These are phyloP conservation scores for Nakazawaea wickerhamii DNA, from an alignment of 805 yeast species.

Conservation along the genomic window DNA sequence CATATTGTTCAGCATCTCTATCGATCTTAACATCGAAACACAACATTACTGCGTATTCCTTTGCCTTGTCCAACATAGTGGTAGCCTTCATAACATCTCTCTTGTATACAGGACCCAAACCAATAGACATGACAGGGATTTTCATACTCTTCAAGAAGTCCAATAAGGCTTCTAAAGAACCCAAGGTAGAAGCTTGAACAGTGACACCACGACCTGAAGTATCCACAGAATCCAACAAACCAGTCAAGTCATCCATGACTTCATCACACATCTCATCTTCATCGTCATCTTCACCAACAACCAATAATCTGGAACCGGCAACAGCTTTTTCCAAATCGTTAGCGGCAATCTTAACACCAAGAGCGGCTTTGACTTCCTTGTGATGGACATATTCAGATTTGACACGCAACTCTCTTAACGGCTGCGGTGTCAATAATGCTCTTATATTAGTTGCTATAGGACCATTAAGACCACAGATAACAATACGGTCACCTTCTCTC, in stretches of 20 bases:
- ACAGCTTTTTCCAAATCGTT: conserved; percentile 97
- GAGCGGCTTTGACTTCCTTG: conserved; percentile 97
- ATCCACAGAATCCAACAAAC: conserved; percentile 90
- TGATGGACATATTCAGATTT: conserved; percentile 96
- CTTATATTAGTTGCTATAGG: conserved; percentile 96
- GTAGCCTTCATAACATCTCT: conserved; percentile 98
- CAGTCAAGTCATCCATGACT: conserved; percentile 97
- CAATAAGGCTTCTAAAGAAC: conserved; percentile 93
- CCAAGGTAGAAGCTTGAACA: conserved; percentile 97
- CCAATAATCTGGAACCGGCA: conserved; percentile 94
- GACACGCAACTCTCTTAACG: conserved; percentile 90
- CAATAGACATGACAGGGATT: conserved; percentile 98
- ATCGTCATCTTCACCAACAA: conserved; percentile 95
- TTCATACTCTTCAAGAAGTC: conserved; percentile 98
- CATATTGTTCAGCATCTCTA: conserved; percentile 97
- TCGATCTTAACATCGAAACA: conserved; percentile 97
- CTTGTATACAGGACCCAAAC: conserved; percentile 96
- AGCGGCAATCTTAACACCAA: conserved; percentile 98
- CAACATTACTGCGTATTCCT: conserved; percentile 94
- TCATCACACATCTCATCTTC: conserved; percentile 97
- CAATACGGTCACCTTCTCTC: conserved; percentile 92
- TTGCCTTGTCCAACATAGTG: conserved; percentile 95
- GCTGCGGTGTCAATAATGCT: conserved; percentile 96
- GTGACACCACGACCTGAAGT: conserved; percentile 94
- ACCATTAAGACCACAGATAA: conserved; percentile 96